Evolutionary conservation across 2,329 filamentous ascomycete genomes (phyloP).

Genomic region (Exophiala sideris): DNA sequence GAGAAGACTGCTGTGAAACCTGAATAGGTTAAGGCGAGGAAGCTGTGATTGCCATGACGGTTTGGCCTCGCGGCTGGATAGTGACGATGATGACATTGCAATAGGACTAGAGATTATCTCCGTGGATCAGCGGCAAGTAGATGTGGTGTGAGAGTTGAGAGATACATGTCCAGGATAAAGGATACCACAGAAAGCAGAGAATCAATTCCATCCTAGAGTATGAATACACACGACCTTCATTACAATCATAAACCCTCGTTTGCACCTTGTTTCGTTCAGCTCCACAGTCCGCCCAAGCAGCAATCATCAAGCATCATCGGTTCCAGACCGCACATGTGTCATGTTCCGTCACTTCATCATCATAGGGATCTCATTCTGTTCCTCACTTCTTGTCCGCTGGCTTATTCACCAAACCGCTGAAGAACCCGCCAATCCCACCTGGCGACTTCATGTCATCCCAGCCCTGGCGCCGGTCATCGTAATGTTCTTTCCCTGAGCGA

Average conservation of each 20-base stretch:
- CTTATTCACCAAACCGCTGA: slow-evolving; percentile 16
- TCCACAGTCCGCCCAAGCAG: not conserved
- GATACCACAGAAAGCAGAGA: too few species aligned
- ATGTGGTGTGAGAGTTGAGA: too few species aligned
- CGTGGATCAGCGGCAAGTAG: too few species aligned
- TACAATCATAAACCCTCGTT: not conserved
- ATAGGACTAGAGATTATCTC: too few species aligned
- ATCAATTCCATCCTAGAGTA: too few species aligned
- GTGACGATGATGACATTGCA: too few species aligned
- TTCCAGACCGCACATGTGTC: not conserved
- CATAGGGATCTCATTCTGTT: not conserved
- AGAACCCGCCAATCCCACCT: slow-evolving; percentile 10
- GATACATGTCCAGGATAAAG: too few species aligned
- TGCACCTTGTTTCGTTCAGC: not conserved
- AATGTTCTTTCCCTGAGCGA: slow-evolving; percentile 12
- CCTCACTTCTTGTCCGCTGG: slow-evolving; percentile 22
- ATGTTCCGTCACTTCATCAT: not conserved
- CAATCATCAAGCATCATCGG: not conserved
- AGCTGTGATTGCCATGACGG: too few species aligned
- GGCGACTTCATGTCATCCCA: slow-evolving; percentile 23
- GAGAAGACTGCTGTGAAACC: slow-evolving; percentile 38
- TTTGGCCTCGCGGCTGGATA: too few species aligned
- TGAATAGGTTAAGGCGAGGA: not conserved
- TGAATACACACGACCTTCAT: not conserved
- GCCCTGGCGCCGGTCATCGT: slow-evolving; percentile 15